Evolutionary conservation across 805 yeast genomes (phyloP).

Genomic region (Huiozyma naganishii): DNA sequence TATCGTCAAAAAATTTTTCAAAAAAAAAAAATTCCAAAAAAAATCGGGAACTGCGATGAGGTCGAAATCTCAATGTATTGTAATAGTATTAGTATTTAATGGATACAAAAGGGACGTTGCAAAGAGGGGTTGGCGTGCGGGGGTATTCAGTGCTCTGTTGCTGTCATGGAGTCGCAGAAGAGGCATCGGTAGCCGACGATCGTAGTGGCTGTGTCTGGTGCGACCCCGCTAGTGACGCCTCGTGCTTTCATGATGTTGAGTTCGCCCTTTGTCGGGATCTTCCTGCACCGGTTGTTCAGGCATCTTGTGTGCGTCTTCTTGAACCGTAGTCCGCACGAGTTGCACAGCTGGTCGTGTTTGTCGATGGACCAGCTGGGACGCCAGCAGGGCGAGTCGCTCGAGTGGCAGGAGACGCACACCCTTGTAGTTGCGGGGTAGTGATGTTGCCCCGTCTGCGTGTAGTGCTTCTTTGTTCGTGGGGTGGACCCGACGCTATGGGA

Average conservation of each 20-base stretch:
- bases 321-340: conserved; percentile 89
- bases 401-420: conserved; percentile 81
- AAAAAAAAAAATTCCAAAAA: no score
- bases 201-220: conserved; percentile 5
- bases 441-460: background rate
- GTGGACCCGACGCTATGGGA: conserved; percentile 1
- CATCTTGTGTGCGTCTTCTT: conserved; percentile 93
- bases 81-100: no score
- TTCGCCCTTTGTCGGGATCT: conserved; percentile 94
- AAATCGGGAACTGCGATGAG: no score
- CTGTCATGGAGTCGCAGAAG: conserved; percentile 26
- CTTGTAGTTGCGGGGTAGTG: conserved; percentile 27
- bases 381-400: conserved; percentile 95
- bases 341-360: conserved; percentile 88
- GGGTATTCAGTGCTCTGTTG: conserved; percentile 6
- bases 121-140: no score
- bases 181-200: conserved; percentile 39
- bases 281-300: conserved; percentile 58
- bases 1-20: no score
- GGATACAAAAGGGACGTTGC: no score
- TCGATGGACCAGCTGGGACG: conserved; percentile 86
- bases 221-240: conserved; percentile 31
- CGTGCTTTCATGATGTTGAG: conserved; percentile 78
- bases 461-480: background rate
- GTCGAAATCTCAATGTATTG: no score